Conservation (phyloP, 768 basidiomycete species). For the Suillus americanus region DNA sequence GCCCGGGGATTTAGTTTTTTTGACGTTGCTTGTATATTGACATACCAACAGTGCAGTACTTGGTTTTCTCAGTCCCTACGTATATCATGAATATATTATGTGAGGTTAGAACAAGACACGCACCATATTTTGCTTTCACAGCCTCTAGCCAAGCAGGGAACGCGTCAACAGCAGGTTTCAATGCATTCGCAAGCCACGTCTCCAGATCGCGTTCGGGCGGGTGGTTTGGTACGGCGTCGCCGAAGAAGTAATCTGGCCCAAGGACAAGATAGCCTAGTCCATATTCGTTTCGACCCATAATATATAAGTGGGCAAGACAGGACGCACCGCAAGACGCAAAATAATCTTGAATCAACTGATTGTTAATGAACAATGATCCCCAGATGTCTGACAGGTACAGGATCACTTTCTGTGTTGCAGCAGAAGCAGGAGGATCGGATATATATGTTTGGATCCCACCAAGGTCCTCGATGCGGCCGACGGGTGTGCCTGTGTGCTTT, state of each 20-base stretch:
- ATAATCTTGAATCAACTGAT: constrained; percentile 58
- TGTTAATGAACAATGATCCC: constrained; percentile 54
- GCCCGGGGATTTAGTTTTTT: background rate
- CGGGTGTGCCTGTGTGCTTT: constrained; percentile 46
- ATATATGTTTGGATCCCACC: constrained; percentile 51
- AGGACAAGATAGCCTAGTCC: constrained; percentile 54
- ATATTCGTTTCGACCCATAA: background rate
- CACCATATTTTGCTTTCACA: constrained; percentile 49
- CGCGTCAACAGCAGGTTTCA: constrained; percentile 33
- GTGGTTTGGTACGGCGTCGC: constrained; percentile 41
- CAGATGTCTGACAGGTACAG: constrained; percentile 59
- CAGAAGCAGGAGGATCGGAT: constrained; percentile 39
- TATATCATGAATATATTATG: constrained; percentile 3
- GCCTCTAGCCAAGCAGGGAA: constrained; percentile 51
- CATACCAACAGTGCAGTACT: constrained; percentile 45
- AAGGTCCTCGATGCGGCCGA: constrained; percentile 41
- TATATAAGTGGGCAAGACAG: background rate
- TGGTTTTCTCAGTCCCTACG: constrained; percentile 24
- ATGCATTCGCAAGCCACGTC: constrained; percentile 38
- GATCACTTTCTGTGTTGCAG: constrained; percentile 39
- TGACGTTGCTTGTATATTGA: background rate
- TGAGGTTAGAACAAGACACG: background rate
- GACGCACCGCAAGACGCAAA: constrained; percentile 56
- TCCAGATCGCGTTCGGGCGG: constrained; percentile 29
- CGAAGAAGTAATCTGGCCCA: constrained; percentile 62